These are phyloP conservation scores for Penicillium italicum DNA, from an alignment of 2,329 filamentous ascomycete genomes.

Conservation along the genomic window DNA sequence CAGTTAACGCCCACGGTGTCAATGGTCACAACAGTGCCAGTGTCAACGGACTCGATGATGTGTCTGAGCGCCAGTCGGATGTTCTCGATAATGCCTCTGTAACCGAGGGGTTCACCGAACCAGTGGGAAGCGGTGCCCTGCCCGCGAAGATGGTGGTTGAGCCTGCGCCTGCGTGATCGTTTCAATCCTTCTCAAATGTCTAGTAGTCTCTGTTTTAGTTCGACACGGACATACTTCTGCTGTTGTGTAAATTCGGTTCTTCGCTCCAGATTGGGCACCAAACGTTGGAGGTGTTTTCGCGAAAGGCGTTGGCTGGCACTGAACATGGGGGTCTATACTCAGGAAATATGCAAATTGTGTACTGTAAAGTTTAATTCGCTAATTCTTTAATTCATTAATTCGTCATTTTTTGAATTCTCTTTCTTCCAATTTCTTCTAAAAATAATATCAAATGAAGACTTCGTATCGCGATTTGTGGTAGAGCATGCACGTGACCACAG, in stretches of 20 bases:
- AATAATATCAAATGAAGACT: background rate
- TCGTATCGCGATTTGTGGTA: background rate
- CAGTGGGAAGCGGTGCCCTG: constrained; percentile 12
- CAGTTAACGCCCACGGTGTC: background rate
- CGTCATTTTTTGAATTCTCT: background rate
- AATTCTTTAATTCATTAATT: background rate
- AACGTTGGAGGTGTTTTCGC: constrained; percentile 2
- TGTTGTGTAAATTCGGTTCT: constrained; percentile 9
- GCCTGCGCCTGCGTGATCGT: constrained; percentile 6
- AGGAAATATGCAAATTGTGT: constrained; percentile 14
- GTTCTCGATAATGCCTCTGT: constrained; percentile 1
- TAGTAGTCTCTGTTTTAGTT: constrained; percentile 1
- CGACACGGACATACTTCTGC: constrained; percentile 10
- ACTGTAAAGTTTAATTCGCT: constrained; percentile 6
- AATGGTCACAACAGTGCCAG: background rate
- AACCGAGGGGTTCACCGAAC: constrained; percentile 3
- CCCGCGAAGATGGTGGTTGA: constrained; percentile 17
- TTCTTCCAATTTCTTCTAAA: background rate
- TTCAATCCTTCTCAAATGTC: background rate
- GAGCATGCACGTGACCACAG: constrained; percentile 29
- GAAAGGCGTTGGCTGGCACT: constrained; percentile 4
- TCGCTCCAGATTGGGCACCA: constrained; percentile 6
- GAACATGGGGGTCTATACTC: constrained; percentile 3
- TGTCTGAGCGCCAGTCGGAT: constrained; percentile 9
- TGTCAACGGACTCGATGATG: background rate